A percentile compares a stretch with the other conserved stretches of the same genome.
These are phyloP conservation scores for Pleurozium schreberi DNA, from an alignment of 225 moss, liverwort and hornwort genomes.

Conservation along the genomic window DNA sequence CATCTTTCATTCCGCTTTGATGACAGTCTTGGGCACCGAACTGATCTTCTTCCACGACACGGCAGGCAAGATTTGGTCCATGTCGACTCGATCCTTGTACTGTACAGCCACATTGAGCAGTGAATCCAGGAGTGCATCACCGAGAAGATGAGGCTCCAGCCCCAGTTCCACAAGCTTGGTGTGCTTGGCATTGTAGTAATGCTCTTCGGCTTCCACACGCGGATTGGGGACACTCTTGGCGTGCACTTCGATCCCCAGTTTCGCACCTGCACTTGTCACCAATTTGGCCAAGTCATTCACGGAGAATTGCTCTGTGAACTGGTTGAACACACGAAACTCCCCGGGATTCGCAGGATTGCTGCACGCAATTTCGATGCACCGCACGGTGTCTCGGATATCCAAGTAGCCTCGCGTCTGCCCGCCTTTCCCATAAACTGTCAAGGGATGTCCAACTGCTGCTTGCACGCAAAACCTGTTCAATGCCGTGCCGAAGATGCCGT, in stretches of 20 bases:
- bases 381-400: slow-evolving; percentile 89
- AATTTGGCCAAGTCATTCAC: slow-evolving; percentile 81
- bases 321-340: slow-evolving; percentile 94
- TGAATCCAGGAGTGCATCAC: slow-evolving; percentile 80
- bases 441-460: slow-evolving; percentile 89
- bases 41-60: slow-evolving; percentile 92
- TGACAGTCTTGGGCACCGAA: slow-evolving; percentile 66
- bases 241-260: slow-evolving; percentile 67
- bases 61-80: slow-evolving; percentile 81
- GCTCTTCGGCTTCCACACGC: slow-evolving; percentile 86
- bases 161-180: slow-evolving; percentile 90
- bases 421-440: slow-evolving; percentile 92
- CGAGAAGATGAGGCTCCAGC: slow-evolving; percentile 71
- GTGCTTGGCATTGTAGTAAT: slow-evolving; percentile 98
- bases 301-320: slow-evolving; percentile 95
- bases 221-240: slow-evolving; percentile 74
- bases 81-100: slow-evolving; percentile 69
- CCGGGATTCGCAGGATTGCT: slow-evolving; percentile 69
- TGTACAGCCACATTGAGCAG: slow-evolving; percentile 85
- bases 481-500: slow-evolving; percentile 88
- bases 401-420: slow-evolving; percentile 98
- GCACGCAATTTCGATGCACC: slow-evolving; percentile 88
- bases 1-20: slow-evolving; percentile 33
- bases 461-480: slow-evolving; percentile 95
- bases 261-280: slow-evolving; percentile 74